A percentile compares a stretch with the other conserved stretches of the same genome.
Conservation (phyloP, 805 yeast genomes). For the Yarrowia bubula region DNA sequence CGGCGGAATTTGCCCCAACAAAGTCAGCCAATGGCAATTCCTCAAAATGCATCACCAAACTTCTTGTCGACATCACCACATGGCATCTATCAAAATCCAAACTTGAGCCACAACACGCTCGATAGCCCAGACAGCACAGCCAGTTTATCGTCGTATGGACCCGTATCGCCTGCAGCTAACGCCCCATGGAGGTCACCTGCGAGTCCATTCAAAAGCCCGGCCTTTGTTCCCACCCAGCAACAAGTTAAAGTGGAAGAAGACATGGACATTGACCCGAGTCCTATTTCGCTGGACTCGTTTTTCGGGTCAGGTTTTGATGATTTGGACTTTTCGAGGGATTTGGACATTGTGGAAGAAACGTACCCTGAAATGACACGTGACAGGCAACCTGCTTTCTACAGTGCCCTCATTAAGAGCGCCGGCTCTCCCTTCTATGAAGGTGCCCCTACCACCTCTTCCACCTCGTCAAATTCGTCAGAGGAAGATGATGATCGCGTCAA, state of each 20-base stretch:
- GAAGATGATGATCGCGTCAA: conserved; percentile 37
- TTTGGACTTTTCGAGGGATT: neutral
- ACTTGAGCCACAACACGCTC: neutral
- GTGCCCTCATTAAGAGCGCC: neutral
- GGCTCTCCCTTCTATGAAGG: neutral
- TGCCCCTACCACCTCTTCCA: neutral
- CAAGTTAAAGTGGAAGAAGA: neutral
- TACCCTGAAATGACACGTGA: conserved; percentile 4
- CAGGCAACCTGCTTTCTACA: neutral
- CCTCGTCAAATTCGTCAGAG: neutral
- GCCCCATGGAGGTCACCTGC: conserved; percentile 9
- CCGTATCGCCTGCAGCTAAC: neutral
- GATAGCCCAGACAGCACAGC: neutral
- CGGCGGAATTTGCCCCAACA: neutral
- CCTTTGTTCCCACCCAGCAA: neutral
- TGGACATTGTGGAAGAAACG: conserved; percentile 18
- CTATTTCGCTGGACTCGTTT: conserved; percentile 6
- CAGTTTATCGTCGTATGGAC: neutral
- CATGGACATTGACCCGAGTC: neutral
- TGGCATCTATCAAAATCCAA: conserved; percentile 11
- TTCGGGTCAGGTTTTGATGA: conserved; percentile 4
- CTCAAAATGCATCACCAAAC: neutral
- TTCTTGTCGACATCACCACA: neutral
- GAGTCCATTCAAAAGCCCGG: neutral
- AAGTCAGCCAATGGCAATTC: neutral